Base-by-base conservation (phyloP, 805 yeast genomes). In the Candida parachauliodes region DNA sequence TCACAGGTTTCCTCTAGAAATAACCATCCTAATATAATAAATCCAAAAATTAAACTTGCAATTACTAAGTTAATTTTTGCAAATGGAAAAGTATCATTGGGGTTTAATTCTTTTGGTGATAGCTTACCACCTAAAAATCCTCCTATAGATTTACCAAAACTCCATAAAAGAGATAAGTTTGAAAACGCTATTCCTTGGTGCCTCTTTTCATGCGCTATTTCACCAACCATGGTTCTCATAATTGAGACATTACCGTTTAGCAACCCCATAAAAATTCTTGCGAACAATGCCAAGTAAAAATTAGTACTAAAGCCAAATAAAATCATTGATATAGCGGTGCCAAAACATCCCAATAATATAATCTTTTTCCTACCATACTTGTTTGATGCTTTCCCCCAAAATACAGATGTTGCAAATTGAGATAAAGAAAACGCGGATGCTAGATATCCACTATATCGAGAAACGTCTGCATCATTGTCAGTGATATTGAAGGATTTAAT, bases 191-290 rank as follows among this genome's bases (percentile, higher is more conserved):
- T 40, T 8, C 82, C 81, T 52, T 79, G 84, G 50, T 79, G 84
- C 23, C 66, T 61, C 35, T 76, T 62, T 40, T 79, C 74, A 4
- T 60, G 56, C 3, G 82, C 81, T 10, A 77, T 56, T 50, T 80
- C 87, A 2, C 84, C 86, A 30, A 80, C 63, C 36, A 69, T 58
- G 0, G 86, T 80, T 52, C 86, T 59, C 25, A 80, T 50, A n/a
- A 80, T 83, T 1, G 81, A 79, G 6, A 78, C 74, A 51, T 80
- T 80, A 5, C 85, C 87, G 50, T 79, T 80, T 28, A 79, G 55
- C 2, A 72, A 56, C 0, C 87, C 87, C 59, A 76, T 70, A 28
- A 71, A 44, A 12, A 72, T 60, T 48, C 85, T 62, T 8, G 84
- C 76, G 8, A 60, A 48, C 3, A 80, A 46, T 0, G 85, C 84